These are phyloP conservation scores for Porcisia hertigi DNA, from an alignment of 208 protist species.

Conservation along the genomic window DNA sequence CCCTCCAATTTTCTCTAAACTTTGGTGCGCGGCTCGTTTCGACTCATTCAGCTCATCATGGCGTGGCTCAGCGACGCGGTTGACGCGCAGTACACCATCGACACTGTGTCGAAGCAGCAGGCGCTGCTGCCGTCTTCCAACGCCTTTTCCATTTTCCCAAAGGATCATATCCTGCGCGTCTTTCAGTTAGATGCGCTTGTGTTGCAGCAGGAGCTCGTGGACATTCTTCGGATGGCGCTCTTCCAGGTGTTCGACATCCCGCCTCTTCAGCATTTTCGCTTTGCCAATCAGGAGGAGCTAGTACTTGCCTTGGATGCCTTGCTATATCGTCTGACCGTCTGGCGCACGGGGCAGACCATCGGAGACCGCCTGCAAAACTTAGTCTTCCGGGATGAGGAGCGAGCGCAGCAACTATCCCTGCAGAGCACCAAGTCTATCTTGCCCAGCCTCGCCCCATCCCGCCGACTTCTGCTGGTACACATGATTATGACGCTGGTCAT, in stretches of 20 bases:
- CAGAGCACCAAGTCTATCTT: conserved; percentile 52
- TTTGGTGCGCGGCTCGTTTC: not conserved
- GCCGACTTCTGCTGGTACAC: conserved; percentile 69
- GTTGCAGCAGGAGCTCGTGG: conserved; percentile 73
- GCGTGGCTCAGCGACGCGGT: conserved; percentile 62
- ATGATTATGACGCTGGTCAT: conserved; percentile 66
- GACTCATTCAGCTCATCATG: conserved; percentile 34
- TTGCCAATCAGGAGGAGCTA: conserved; percentile 84
- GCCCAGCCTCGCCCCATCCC: conserved; percentile 64
- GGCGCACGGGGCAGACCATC: conserved; percentile 68
- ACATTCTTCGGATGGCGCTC: conserved; percentile 71
- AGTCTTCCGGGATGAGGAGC: conserved; percentile 77
- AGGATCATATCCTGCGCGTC: conserved; percentile 78
- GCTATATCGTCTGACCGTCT: conserved; percentile 78
- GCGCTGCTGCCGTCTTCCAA: conserved; percentile 57
- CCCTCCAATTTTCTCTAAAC: not conserved
- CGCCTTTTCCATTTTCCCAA: conserved; percentile 72
- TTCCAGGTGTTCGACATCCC: conserved; percentile 73
- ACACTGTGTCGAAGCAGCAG: conserved; percentile 86
- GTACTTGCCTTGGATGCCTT: conserved; percentile 59
- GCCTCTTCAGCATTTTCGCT: conserved; percentile 64
- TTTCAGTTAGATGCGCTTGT: conserved; percentile 80
- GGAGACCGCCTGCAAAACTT: conserved; percentile 87
- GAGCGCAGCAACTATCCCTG: conserved; percentile 49
- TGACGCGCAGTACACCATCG: conserved; percentile 67